Evolutionary conservation across 2,329 filamentous ascomycete genomes (phyloP).

Genomic region (Penicillium palitans): DNA sequence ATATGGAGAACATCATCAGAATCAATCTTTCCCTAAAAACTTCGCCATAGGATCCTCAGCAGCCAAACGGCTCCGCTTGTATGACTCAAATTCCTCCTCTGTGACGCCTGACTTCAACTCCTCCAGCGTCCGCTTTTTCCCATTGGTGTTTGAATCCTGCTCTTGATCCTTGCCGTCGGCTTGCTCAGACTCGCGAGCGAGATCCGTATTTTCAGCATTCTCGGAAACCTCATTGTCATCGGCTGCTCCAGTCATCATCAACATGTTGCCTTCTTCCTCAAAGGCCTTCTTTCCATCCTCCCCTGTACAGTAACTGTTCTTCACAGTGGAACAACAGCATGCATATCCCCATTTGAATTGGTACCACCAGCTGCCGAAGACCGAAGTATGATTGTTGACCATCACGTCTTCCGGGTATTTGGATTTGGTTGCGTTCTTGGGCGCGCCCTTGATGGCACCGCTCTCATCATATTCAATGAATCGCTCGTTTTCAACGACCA

Average conservation of each 20-base stretch:
- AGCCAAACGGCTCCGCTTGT: slow-evolving; percentile 71
- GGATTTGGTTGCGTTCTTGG: slow-evolving; percentile 73
- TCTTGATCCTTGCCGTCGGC: slow-evolving; percentile 33
- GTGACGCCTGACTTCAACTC: slow-evolving; percentile 77
- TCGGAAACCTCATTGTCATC: slow-evolving; percentile 12
- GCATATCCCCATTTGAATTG: slow-evolving; percentile 94
- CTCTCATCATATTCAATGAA: slow-evolving; percentile 95
- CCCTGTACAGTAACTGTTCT: slow-evolving; percentile 97
- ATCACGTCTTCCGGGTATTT: slow-evolving; percentile 90
- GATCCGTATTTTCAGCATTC: slow-evolving; percentile 19
- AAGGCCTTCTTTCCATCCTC: slow-evolving; percentile 81
- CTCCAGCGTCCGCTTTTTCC: slow-evolving; percentile 71
- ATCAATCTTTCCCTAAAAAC: slow-evolving; percentile 67
- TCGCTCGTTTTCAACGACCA: slow-evolving; percentile 75
- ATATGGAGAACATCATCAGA: slow-evolving; percentile 11
- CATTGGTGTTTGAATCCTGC: slow-evolving; percentile 34
- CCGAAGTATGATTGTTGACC: slow-evolving; percentile 85
- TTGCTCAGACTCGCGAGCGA: slow-evolving; percentile 26
- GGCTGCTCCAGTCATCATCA: slow-evolving; percentile 45
- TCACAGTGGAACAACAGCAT: slow-evolving; percentile 89
- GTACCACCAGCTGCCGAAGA: slow-evolving; percentile 98
- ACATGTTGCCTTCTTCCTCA: slow-evolving; percentile 68
- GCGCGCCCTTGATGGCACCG: slow-evolving; percentile 84
- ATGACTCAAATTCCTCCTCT: slow-evolving; percentile 83
- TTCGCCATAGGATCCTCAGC: slow-evolving; percentile 86